Conservation (phyloP, 2,329 filamentous ascomycete species). For the Dactylellina leptospora region DNA sequence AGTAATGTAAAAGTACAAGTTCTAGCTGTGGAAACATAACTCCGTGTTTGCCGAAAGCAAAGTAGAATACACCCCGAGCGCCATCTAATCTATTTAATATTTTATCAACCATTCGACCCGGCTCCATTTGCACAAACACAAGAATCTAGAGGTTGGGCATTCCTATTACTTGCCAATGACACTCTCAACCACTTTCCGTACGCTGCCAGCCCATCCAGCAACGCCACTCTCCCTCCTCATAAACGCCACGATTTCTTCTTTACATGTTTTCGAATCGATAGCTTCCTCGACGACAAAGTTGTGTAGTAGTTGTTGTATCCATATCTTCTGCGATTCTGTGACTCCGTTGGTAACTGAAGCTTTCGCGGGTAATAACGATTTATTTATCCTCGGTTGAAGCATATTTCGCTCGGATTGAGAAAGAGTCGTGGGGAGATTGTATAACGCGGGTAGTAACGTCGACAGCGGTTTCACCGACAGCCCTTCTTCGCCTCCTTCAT, state of each 20-base stretch:
- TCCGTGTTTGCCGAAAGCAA: no score
- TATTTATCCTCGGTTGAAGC: constrained; percentile 54
- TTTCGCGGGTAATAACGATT: constrained; percentile 31
- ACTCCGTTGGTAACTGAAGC: constrained; percentile 31
- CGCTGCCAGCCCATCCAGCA: constrained; percentile 55
- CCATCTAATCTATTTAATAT: no score
- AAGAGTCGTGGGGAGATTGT: constrained; percentile 40
- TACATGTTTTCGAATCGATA: constrained; percentile 42
- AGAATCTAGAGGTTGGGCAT: background rate
- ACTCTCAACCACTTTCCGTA: constrained; percentile 56
- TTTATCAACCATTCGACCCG: no score
- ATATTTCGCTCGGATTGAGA: constrained; percentile 49
- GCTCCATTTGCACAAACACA: no score
- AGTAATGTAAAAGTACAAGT: no score
- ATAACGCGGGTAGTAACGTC: constrained; percentile 44
- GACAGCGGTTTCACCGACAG: constrained; percentile 16
- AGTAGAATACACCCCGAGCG: no score
- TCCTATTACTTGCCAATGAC: constrained; percentile 18
- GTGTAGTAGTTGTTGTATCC: constrained; percentile 53
- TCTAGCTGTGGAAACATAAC: no score
- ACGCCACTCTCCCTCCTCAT: constrained; percentile 56
- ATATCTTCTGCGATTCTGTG: constrained; percentile 44
- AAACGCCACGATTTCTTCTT: constrained; percentile 56
- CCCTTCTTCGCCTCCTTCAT: background rate
- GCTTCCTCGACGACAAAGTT: constrained; percentile 51